A percentile compares a stretch with the other conserved stretches of the same genome.
phyloP scores from a whole-genome alignment of 768 basidiomycete species.

The Mycena polygramma region DNA sequence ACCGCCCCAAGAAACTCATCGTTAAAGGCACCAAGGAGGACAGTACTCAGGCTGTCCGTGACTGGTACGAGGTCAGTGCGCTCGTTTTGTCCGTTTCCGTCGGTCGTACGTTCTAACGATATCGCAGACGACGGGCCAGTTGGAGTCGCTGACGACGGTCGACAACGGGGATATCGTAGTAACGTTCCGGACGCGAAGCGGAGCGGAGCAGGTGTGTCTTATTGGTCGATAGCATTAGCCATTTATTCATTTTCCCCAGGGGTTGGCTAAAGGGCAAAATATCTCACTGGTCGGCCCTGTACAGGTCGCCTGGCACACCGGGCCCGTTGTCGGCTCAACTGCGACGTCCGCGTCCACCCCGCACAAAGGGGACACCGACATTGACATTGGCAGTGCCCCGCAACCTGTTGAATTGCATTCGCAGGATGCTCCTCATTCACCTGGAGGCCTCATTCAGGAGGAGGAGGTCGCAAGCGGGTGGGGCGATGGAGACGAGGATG shows the following conservation, averaged over 20 bases:
- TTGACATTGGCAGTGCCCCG: constrained; percentile 25
- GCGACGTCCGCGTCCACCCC: constrained; percentile 40
- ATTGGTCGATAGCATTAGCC: constrained; percentile 8
- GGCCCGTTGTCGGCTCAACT: constrained; percentile 39
- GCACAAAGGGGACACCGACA: constrained; percentile 27
- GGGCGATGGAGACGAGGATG: constrained; percentile 78
- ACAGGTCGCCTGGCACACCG: constrained; percentile 75
- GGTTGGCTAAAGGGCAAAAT: constrained; percentile 76
- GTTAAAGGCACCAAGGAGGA: constrained; percentile 74
- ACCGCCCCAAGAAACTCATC: constrained; percentile 84
- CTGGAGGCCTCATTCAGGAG: constrained; percentile 54
- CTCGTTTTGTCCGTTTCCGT: constrained; percentile 26
- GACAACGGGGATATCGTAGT: constrained; percentile 75
- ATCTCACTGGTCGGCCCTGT: constrained; percentile 77
- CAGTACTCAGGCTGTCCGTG: constrained; percentile 70
- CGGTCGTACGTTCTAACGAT: constrained; percentile 20
- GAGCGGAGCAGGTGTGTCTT: constrained; percentile 77
- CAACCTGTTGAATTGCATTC: constrained; percentile 38
- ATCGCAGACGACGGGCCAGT: constrained; percentile 73
- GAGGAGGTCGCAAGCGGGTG: constrained; percentile 80
- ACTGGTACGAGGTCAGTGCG: constrained; percentile 83
- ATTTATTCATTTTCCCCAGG: constrained; percentile 56
- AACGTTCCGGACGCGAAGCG: constrained; percentile 76
- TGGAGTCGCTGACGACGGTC: constrained; percentile 71
- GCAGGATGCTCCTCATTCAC: constrained; percentile 47